phyloP scores from a whole-genome alignment of 345 rosid species.

The Eutrema japonicum region DNA sequence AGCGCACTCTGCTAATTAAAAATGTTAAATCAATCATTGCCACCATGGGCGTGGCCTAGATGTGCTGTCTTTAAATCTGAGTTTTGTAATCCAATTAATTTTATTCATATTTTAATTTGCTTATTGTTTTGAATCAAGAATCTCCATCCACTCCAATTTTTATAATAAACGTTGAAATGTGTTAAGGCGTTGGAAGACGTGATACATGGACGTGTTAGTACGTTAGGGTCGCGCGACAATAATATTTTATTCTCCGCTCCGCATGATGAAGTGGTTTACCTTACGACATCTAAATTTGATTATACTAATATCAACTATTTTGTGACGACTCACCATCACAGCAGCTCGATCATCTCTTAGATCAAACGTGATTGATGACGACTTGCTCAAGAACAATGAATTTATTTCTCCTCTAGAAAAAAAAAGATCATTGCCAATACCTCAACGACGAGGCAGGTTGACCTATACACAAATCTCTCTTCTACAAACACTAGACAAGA shows the following conservation, averaged over 20 bases:
- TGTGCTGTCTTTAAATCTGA: slow-evolving; percentile 44
- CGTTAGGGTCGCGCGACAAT: slow-evolving; percentile 25
- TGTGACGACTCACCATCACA: no score
- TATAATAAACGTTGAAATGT: no score
- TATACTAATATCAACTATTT: no score
- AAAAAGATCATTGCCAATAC: not conserved
- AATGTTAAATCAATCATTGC: slow-evolving; percentile 39
- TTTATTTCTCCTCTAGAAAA: not conserved
- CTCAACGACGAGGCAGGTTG: not conserved
- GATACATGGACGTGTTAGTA: slow-evolving; percentile 34
- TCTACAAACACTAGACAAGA: not conserved
- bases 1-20: slow-evolving; percentile 19
- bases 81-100: slow-evolving; percentile 21
- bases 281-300: not conserved
- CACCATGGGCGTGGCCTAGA: slow-evolving; percentile 41
- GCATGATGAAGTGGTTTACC: not conserved
- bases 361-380: not conserved
- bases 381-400: not conserved
- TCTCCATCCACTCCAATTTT: slow-evolving; percentile 36
- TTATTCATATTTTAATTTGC: not conserved
- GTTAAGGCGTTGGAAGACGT: slow-evolving; percentile 26
- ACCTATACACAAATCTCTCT: not conserved
- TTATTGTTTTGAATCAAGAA: slow-evolving; percentile 7
- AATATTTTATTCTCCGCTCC: not conserved
- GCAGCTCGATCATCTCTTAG: not conserved